phyloP scores from a whole-genome alignment of 2,329 filamentous ascomycete genomes.

The Colletotrichum melonis region DNA sequence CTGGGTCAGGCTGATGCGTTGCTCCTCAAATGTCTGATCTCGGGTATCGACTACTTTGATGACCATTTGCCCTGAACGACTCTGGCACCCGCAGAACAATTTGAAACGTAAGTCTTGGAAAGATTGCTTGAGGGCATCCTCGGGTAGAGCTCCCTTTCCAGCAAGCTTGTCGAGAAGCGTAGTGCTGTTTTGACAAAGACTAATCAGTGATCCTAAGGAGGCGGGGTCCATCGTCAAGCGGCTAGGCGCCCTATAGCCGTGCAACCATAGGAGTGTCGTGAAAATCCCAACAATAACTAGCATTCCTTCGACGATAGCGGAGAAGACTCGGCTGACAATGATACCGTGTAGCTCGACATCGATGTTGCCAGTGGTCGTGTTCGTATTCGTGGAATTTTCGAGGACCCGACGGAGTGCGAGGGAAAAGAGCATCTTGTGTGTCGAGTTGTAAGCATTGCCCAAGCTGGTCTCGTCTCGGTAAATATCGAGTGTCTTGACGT shows the following conservation, averaged over 20 bases:
- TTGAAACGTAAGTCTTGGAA: constrained; percentile 20
- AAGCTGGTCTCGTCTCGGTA: constrained; percentile 14
- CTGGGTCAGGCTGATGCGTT: not conserved
- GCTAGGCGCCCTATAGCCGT: constrained; percentile 29
- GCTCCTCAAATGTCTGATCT: not conserved
- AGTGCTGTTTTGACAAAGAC: constrained; percentile 30
- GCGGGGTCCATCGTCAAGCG: constrained; percentile 41
- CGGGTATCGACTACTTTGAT: constrained; percentile 19
- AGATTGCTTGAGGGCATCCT: not conserved
- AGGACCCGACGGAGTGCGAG: constrained; percentile 35
- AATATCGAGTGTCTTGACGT: not conserved
- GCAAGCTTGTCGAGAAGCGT: constrained; percentile 25
- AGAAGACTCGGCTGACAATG: constrained; percentile 46
- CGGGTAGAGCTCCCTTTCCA: constrained; percentile 15
- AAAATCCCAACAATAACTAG: constrained; percentile 34
- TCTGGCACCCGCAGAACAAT: constrained; percentile 12
- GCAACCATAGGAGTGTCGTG: not conserved
- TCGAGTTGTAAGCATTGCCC: constrained; percentile 35
- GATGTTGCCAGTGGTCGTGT: not conserved
- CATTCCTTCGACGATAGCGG: constrained; percentile 43
- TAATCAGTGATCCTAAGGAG: constrained; percentile 41
- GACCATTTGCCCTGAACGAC: not conserved
- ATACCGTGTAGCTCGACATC: constrained; percentile 42
- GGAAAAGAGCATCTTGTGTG: constrained; percentile 47
- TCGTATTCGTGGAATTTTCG: not conserved